Evolutionary conservation across 2,329 filamentous ascomycete genomes (phyloP), one percentile per base, ranked within the genome.

Genomic region (Penicillium vulpinum): DNA sequence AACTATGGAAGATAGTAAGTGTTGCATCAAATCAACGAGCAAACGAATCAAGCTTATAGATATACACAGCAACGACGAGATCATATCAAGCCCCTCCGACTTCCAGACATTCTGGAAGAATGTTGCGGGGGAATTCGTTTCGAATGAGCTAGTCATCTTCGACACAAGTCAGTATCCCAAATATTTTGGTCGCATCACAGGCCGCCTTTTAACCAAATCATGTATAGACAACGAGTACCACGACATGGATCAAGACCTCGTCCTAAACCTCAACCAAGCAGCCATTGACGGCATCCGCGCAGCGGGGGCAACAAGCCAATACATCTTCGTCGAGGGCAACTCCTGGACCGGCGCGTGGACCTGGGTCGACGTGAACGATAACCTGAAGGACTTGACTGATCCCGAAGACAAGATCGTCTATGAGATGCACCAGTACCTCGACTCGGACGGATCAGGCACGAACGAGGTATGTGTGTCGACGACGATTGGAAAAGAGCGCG

Each of bases 361-460:
- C 7, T 84, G 82, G 83, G 73, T 67, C 11, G 68, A 69, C 5
- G 63, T 70, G 39, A 75, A 76, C 56, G 73, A 78, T 9, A 77
- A 72, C 38, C 74, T 82, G 55, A 75, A 78, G 52, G 70, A 62
- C 18, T 75, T 85, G 45, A 81, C 78, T 11, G 83, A 85, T 57
- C 76, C 82, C 0, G 57, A 75, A 44, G 72, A 84, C 71, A 83
- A 82, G 65, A 76, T 85, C 56, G 71, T 85, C 66, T 85, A 83
- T 70, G 81, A 85, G 65, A 85, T 85, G 83, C 83, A 86, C 67
- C 83, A 85, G 71, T 86, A 85, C 63, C 82, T 85, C 39, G 83
- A 86, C 72, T 74, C 72, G 0, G 83, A 85, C 55, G 78, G 81
- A 48, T 81, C 78, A 2, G 83, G 83, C 15, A 84, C 82, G 0